Evolutionary conservation across 192 early-diverging fungal genomes (phyloP).

Genomic region (Backusella psychrophila): DNA sequence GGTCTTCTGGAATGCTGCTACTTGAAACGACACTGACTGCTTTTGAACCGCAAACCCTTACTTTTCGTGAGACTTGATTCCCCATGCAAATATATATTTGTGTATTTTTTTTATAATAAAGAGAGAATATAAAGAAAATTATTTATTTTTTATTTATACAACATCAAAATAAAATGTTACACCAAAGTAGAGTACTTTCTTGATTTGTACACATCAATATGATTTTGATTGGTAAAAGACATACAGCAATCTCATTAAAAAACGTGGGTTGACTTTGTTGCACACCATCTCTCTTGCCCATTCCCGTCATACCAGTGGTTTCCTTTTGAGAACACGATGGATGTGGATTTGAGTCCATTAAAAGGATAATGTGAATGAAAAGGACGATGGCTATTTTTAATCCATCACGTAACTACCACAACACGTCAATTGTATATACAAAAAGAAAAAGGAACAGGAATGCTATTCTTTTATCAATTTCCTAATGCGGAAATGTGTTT

Average conservation of each 20-base stretch:
- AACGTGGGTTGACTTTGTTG: not conserved
- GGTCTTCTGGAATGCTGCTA: not conserved
- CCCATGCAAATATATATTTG: not conserved
- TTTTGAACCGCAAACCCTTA: not conserved
- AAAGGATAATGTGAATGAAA: too few relatives aligned
- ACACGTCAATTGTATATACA: too few relatives aligned
- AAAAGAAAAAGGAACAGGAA: too few relatives aligned
- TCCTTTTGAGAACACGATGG: not conserved
- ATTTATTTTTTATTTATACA: not conserved
- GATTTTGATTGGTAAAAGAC: not conserved
- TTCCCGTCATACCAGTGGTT: not conserved
- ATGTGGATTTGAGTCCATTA: too few relatives aligned
- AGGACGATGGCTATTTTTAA: too few relatives aligned
- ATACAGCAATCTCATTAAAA: not conserved
- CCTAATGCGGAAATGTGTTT: not conserved
- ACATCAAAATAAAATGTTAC: not conserved
- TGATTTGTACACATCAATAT: not conserved
- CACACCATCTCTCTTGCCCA: not conserved
- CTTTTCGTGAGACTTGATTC: conserved; percentile 17
- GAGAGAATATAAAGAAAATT: not conserved
- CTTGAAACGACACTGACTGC: not conserved
- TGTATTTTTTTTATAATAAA: not conserved
- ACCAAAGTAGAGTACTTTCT: not conserved
- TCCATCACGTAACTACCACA: too few relatives aligned
- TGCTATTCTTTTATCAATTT: not conserved